Evolutionary conservation across 2,329 filamentous ascomycete species (phyloP).

Genomic region (Cytospora leucostoma): DNA sequence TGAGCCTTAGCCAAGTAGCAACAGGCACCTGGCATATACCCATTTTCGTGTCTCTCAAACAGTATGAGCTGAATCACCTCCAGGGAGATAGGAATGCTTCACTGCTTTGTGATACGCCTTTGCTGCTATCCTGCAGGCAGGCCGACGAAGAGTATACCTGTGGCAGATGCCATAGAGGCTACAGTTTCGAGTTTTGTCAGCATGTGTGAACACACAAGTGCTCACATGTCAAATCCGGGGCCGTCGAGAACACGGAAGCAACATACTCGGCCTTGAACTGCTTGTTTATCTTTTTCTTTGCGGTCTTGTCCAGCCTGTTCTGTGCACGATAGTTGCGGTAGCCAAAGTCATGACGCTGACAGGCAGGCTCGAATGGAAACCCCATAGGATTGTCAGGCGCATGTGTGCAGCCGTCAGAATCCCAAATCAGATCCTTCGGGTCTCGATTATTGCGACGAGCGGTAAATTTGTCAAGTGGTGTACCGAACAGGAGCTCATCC

Average conservation of each 20-base stretch:
- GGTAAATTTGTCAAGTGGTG: conserved; percentile 46
- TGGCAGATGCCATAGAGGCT: background rate
- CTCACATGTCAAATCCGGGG: background rate
- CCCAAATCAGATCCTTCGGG: conserved; percentile 45
- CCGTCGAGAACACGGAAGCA: background rate
- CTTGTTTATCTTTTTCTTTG: conserved; percentile 48
- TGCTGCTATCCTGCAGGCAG: background rate
- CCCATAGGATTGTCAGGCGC: conserved; percentile 48
- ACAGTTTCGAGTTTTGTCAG: background rate
- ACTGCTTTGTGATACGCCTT: background rate
- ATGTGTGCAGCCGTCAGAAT: conserved; percentile 45
- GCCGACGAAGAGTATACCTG: background rate
- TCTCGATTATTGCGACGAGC: conserved; percentile 41
- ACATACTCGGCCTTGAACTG: conserved; percentile 51
- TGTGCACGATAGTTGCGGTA: conserved; percentile 56
- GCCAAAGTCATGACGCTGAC: conserved; percentile 59
- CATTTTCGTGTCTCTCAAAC: background rate
- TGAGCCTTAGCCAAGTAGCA: too few relatives aligned
- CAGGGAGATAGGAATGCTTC: background rate
- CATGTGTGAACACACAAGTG: background rate
- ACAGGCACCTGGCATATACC: background rate
- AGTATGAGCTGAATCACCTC: background rate
- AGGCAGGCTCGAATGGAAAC: conserved; percentile 47
- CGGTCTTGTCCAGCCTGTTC: conserved; percentile 45
- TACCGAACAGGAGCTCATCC: conserved; percentile 49